Evolutionary conservation across 352 stramenopile genomes (phyloP), one percentile per base, ranked within the genome.

Genomic region (Aphanomyces stellatus): DNA sequence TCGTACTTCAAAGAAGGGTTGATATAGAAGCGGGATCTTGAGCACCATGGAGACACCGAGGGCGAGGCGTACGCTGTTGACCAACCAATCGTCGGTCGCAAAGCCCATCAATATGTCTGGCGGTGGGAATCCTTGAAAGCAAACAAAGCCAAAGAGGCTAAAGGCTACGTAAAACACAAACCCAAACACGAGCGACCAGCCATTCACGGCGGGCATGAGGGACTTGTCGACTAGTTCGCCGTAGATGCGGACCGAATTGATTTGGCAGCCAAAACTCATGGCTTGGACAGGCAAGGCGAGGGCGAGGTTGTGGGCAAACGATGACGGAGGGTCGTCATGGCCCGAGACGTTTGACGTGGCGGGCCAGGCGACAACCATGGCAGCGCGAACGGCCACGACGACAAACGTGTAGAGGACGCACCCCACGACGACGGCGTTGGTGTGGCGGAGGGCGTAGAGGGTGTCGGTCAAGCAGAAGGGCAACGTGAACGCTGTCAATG

Each of bases 21-120:
- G 84, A 76, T 89, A 93, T 4, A 79, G 89, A 79, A 93, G 90
- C 6, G 84, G 84, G 40, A 82, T 89, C 77, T 91, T 90, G 57
- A 90, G 71, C 48, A 93, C 70, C 79, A 90, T 88, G 46, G 78
- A 88, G n/a, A 76, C 65, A 15, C 82, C 84, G 17, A 93, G 75
- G 19, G 80, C 87, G 17, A 93, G 65, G 10, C 82, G 81, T 27
- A 83, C 82, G 43, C 78, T 82, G 62, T 93, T 93, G 62, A 93
- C 88, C 28, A 93, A 74, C 65, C 63, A 78, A 65, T 93, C 84
- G 71, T 89, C 73, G 2, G 74, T 42, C n/a, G 71, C 65, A 62
- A 93, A 93, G 24, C 82, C 84, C 40, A 82, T 91, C 43, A 93
- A 73, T 46, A 93, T 88, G 62, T 93, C 82, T 71, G 81, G 88